phyloP scores from a whole-genome alignment of 768 basidiomycete species.

The Russula griseocarnosa region DNA sequence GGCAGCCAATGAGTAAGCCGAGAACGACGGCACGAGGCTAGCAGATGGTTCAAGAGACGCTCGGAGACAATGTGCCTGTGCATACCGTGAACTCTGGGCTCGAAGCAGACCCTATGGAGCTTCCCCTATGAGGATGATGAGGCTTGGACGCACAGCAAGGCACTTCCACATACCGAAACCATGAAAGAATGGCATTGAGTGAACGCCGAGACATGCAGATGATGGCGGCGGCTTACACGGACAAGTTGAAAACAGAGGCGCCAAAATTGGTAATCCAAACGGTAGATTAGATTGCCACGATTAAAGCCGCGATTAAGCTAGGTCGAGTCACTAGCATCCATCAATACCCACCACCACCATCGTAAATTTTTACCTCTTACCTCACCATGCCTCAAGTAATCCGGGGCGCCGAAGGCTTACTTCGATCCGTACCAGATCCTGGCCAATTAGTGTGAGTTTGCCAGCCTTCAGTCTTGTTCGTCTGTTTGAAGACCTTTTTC shows the following conservation, averaged over 20 bases:
- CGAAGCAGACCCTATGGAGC: not conserved
- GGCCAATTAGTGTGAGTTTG: constrained; percentile 44
- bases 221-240: not conserved
- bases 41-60: not conserved
- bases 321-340: no score
- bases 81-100: constrained; percentile 28
- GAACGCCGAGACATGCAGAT: not conserved
- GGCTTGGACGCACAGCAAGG: not conserved
- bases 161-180: constrained; percentile 9
- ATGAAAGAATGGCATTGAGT: constrained; percentile 3
- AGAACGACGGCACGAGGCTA: constrained; percentile 56
- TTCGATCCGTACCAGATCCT: constrained; percentile 42
- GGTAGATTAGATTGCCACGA: constrained; percentile 1
- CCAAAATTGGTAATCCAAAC: constrained; percentile 1
- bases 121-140: not conserved
- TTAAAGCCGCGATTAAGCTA: no score
- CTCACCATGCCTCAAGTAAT: constrained; percentile 39
- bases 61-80: not conserved
- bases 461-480: constrained; percentile 1
- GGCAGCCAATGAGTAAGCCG: constrained; percentile 78
- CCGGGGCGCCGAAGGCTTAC: constrained; percentile 41
- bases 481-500: constrained; percentile 11
- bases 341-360: no score
- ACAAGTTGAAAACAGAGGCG: not conserved
- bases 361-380: not conserved